These are phyloP conservation scores for Lecanicillium sp. DNA, from an alignment of 2,329 filamentous ascomycete species.

Conservation along the genomic window DNA sequence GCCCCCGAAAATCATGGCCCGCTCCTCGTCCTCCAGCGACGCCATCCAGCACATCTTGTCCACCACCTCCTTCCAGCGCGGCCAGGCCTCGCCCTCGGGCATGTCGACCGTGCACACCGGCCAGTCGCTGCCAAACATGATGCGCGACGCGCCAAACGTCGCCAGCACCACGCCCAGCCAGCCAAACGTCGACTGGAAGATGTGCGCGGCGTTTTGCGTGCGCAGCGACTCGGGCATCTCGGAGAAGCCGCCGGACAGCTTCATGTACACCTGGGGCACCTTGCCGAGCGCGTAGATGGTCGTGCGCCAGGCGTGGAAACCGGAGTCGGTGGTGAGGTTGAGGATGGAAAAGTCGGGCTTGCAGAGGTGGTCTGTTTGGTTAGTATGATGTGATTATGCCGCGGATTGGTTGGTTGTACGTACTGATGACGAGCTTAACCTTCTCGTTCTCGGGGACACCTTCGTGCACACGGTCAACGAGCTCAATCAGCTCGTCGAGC, in stretches of 20 bases:
- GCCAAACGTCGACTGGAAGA: conserved; percentile 58
- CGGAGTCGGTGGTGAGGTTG: conserved; percentile 47
- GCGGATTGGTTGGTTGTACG: conserved; percentile 24
- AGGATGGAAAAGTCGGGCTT: conserved; percentile 71
- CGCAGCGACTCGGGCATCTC: conserved; percentile 61
- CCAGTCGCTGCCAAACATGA: conserved; percentile 95
- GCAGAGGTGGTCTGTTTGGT: conserved; percentile 69
- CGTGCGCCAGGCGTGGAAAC: conserved; percentile 63
- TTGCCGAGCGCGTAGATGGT: conserved; percentile 62
- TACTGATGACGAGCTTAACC: conserved; percentile 65
- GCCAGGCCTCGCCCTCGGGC: conserved; percentile 56
- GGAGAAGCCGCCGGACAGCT: conserved; percentile 80
- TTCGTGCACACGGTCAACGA: conserved; percentile 62
- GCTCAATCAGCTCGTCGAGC: conserved; percentile 63
- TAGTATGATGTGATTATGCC: conserved; percentile 1
- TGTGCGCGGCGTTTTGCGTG: conserved; percentile 42
- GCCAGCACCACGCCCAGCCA: conserved; percentile 70
- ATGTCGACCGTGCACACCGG: conserved; percentile 69
- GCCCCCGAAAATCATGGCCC: conserved; percentile 63
- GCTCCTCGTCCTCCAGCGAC: conserved; percentile 53
- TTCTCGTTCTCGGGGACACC: conserved; percentile 53
- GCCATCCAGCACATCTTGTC: conserved; percentile 60
- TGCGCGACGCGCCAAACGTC: conserved; percentile 62
- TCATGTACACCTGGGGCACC: conserved; percentile 69
- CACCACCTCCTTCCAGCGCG: conserved; percentile 67